Conservation (phyloP, 495 filamentous ascomycete genomes). For the Penicillium samsonianum region DNA sequence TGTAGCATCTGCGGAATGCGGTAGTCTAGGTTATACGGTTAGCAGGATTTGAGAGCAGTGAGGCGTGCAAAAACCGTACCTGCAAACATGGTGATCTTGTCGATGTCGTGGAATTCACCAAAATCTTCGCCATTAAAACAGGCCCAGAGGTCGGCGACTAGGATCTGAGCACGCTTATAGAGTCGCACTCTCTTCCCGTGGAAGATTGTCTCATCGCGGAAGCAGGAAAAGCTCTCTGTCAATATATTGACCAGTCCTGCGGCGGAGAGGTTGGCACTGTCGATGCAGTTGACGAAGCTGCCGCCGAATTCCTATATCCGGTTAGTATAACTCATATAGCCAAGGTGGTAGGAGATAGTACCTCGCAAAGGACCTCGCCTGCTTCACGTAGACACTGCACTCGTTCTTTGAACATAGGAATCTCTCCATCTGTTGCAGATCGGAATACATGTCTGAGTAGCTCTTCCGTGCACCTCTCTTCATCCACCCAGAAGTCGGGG, state of each 20-base stretch:
- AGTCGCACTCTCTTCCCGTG: constrained; percentile 75
- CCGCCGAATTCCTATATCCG: constrained; percentile 70
- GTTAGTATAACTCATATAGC: background rate
- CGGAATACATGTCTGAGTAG: constrained; percentile 77
- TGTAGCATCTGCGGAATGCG: constrained; percentile 93
- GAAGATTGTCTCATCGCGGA: constrained; percentile 76
- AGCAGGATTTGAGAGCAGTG: background rate
- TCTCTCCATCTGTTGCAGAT: constrained; percentile 80
- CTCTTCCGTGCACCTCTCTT: constrained; percentile 73
- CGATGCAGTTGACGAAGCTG: constrained; percentile 71
- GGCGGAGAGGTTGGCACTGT: constrained; percentile 75
- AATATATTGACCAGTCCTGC: constrained; percentile 81
- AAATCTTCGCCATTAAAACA: constrained; percentile 80
- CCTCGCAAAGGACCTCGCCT: constrained; percentile 78
- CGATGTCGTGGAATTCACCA: constrained; percentile 87
- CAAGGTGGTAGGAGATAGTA: constrained; percentile 41
- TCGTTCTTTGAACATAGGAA: constrained; percentile 79
- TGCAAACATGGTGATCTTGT: constrained; percentile 97
- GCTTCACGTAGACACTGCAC: constrained; percentile 81
- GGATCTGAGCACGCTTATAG: constrained; percentile 91
- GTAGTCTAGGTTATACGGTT: constrained; percentile 62
- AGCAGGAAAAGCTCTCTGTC: constrained; percentile 77
- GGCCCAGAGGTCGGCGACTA: constrained; percentile 94
- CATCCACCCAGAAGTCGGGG: constrained; percentile 82
- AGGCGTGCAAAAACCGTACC: constrained; percentile 37